Conservation (phyloP, 2,329 filamentous ascomycete genomes). For the Sporothrix euskadiensis region DNA sequence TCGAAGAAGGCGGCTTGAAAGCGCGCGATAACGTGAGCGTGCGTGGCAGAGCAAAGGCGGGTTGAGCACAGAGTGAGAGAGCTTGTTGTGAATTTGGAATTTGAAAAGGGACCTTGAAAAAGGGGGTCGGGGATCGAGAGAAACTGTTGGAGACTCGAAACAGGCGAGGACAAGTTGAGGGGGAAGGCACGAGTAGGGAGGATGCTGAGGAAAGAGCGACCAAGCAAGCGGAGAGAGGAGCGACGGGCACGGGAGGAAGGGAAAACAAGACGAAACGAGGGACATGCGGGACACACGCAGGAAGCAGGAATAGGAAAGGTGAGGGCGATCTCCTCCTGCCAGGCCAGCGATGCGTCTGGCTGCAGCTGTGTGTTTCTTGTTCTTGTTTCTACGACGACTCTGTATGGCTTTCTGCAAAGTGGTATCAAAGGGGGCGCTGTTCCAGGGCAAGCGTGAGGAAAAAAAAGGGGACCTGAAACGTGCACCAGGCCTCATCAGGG, state of each 20-base stretch:
- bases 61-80: neutral
- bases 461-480: slow-evolving; percentile 30
- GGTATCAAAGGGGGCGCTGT: slow-evolving; percentile 19
- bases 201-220: slow-evolving; percentile 12
- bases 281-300: slow-evolving; percentile 11
- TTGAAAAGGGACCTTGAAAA: neutral
- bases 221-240: neutral
- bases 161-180: neutral
- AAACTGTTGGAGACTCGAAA: slow-evolving; percentile 20
- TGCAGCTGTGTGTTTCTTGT: slow-evolving; percentile 6
- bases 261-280: slow-evolving; percentile 5
- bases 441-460: slow-evolving; percentile 9
- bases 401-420: neutral
- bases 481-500: slow-evolving; percentile 26
- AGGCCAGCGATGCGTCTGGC: neutral
- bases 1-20: neutral
- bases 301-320: neutral
- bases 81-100: slow-evolving; percentile 14
- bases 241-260: neutral
- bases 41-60: neutral
- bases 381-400: slow-evolving; percentile 6
- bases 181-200: neutral
- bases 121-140: slow-evolving; percentile 6
- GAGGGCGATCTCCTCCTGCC: slow-evolving; percentile 15
- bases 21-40: neutral